Base-by-base conservation (phyloP, 768 basidiomycete genomes). In the Leucosporidium yakuticum region DNA sequence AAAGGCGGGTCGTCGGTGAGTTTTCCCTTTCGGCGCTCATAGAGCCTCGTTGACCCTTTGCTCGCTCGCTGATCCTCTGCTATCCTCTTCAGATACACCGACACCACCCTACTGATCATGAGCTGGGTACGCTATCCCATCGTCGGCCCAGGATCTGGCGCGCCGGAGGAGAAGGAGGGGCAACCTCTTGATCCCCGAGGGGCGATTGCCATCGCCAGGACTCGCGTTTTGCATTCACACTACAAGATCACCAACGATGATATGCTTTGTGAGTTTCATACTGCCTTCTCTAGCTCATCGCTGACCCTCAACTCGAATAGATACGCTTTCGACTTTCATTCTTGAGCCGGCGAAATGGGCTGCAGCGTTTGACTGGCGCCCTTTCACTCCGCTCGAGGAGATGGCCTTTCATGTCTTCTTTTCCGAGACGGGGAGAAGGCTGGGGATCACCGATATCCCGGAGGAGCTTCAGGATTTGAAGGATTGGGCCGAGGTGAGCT, bases 391-490 rank as follows among this genome's bases (percentile, higher is more conserved):
- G 19, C 31, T 57, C 55, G 55, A 57, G 55, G 32, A 36, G 20
- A 29, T 31, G 55, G 55, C 55, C 12, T 57, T 29, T 19, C 31
- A 31, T 23, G 55, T 74, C 4, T 71, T 70, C 68, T 85, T 83
- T 83, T 53, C 56, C 1, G 83, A 83, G 69, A 79, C 84, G 20
- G 83, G 83, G 6, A 72, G 74, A 50, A 76, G 80, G 58, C 84
- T 85, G 83, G 77, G 79, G 9, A 84, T 85, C 59, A 70, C 77
- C 55, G 79, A 81, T 69, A 82, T 85, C 50, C 84, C 83, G 2
- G 78, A 78, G 2, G 79, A 78, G 4, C 50, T 80, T 20, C 78
- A 81, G 23, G 81, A 74, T 4, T 71, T 84, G 63, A 67, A 69
- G 17, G 74, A 69, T 8, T 84, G 83, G 83, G 75, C 79, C n/a